Base-by-base conservation (phyloP, 1,284 basidiomycete species). In the Cutaneotrichosporon sp. region DNA sequence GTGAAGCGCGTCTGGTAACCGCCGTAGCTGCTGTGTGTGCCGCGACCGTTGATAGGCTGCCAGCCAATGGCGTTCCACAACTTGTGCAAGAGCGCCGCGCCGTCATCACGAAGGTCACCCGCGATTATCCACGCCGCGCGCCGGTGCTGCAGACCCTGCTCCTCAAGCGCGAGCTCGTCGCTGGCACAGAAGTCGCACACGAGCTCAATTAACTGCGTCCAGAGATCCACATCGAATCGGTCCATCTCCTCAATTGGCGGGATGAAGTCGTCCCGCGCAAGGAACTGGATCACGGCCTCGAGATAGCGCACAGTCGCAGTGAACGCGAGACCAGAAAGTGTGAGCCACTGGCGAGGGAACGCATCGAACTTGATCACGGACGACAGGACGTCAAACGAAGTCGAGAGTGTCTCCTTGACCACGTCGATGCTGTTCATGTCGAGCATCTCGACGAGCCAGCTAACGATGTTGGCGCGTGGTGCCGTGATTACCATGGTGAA, bases 81-180 rank as follows among this genome's bases (percentile, higher is more conserved):
- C 61, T 86, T 87, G 34, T 90, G 81, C 61, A 98, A 81, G 63
- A 97, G 88, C n/a, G 86, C 83, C 1, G 94, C 91, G 11, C 94
- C 95, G 77, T 96, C 91, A 16, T 92, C 93, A 38, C 96, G 87
- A 71, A 97, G 88, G 80, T 99, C 96, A 18, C 95, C 95, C 4
- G 91, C 92, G 16, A 98, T 85, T 52, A 93, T 87, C 96, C 96
- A 98, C 16, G 97, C 92, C 1, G 94, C 91, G 60, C 95, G 87
- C 59, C 94, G 88, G 85, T 92, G 90, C 90, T 97, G 74, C 22
- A 74, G 64, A 26, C 63, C 66, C 40, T 70, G 63, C 73, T 97
- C 91, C 78, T 99, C 96, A 56, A 98, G 93, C 14, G 92, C 88
- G 21, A 98, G 85, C 70, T 96, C 92, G 58, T 93, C 90, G 9